phyloP scores from a whole-genome alignment of 2,329 filamentous ascomycete species.

The Apiospora aurea region DNA sequence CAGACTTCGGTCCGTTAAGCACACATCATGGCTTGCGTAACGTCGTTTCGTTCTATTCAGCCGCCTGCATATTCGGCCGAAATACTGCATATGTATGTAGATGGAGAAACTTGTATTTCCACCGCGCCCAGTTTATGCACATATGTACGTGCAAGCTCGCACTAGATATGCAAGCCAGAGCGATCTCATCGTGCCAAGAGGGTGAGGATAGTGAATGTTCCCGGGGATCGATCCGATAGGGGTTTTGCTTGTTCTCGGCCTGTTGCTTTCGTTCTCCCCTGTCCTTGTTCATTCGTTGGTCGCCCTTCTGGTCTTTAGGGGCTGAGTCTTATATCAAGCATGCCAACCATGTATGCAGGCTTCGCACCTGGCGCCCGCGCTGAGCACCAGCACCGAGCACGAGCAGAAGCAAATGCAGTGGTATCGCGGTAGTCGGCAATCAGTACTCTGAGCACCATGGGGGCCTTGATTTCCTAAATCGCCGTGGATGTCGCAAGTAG shows the following conservation, averaged over 20 bases:
- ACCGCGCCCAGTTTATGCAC: neutral
- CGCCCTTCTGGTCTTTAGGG: neutral
- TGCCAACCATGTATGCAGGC: neutral
- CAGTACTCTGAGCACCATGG: neutral
- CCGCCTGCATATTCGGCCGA: neutral
- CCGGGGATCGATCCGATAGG: neutral
- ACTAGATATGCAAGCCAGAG: neutral
- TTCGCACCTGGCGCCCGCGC: neutral
- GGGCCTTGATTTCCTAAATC: neutral
- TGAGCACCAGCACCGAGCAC: neutral
- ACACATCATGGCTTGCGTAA: slow-evolving; percentile 6
- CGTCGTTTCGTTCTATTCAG: neutral
- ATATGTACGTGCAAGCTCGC: neutral
- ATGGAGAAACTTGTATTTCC: slow-evolving; percentile 7
- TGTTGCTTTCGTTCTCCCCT: neutral
- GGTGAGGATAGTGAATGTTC: neutral
- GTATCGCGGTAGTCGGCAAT: neutral
- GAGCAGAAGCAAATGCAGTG: neutral
- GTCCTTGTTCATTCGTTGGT: neutral
- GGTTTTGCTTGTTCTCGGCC: neutral
- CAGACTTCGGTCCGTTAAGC: neutral
- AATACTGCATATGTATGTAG: neutral
- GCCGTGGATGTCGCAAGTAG: too few species aligned
- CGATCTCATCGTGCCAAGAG: neutral
- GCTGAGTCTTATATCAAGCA: neutral